Percentiles rank a stretch among this genome's conserved stretches.
phyloP scores from a whole-genome alignment of 2,329 filamentous ascomycete genomes.

The Geosmithia morbida region DNA sequence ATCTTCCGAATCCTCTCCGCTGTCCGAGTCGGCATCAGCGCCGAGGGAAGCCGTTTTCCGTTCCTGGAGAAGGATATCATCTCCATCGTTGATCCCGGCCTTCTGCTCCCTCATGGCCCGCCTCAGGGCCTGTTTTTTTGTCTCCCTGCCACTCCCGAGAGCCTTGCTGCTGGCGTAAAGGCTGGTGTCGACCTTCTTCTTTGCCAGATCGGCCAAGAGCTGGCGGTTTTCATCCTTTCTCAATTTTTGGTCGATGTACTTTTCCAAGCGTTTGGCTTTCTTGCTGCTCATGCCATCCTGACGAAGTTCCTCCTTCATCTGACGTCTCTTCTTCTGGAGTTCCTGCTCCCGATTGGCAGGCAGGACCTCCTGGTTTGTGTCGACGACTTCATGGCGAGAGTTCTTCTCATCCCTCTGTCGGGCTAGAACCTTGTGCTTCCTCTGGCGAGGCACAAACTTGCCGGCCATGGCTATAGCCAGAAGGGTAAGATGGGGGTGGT shows the following conservation, averaged over 20 bases:
- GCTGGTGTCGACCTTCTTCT: slow-evolving; percentile 67
- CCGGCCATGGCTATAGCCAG: slow-evolving; percentile 28
- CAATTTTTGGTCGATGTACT: slow-evolving; percentile 76
- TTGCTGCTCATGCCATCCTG: slow-evolving; percentile 43
- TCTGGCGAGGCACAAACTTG: slow-evolving; percentile 48
- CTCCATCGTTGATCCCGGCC: slow-evolving; percentile 39
- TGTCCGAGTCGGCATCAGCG: slow-evolving; percentile 4
- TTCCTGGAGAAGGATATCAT: not conserved
- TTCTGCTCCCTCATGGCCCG: slow-evolving; percentile 49
- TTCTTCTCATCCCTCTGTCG: slow-evolving; percentile 38
- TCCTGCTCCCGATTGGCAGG: slow-evolving; percentile 21
- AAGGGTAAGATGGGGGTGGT: too few relatives aligned
- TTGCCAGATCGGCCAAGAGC: slow-evolving; percentile 69
- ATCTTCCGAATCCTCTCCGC: not conserved
- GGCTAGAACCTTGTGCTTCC: slow-evolving; percentile 56
- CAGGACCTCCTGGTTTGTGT: slow-evolving; percentile 20
- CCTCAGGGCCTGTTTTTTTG: slow-evolving; percentile 52
- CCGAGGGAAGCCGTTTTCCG: slow-evolving; percentile 5
- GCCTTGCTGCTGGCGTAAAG: slow-evolving; percentile 65
- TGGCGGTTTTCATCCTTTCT: slow-evolving; percentile 85
- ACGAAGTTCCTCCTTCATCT: slow-evolving; percentile 25
- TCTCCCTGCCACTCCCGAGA: slow-evolving; percentile 58
- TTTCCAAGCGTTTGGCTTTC: slow-evolving; percentile 52
- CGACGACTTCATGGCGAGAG: slow-evolving; percentile 21
- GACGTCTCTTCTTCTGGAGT: slow-evolving; percentile 32